Conservation (phyloP, 345 rosid genomes). For the Raphanus raphanistrum region DNA sequence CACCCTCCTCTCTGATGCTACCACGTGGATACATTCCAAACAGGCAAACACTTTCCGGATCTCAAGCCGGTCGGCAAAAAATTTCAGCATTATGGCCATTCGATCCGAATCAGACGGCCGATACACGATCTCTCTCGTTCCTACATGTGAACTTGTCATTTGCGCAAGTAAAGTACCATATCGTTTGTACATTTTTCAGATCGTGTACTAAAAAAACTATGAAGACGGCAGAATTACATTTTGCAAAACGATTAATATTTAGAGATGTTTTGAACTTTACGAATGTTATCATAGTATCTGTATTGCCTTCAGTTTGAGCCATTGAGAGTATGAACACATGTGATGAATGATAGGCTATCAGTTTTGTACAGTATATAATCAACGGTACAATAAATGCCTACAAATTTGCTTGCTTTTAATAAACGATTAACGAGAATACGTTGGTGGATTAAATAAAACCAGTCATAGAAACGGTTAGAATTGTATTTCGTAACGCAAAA, state of each 20-base stretch:
- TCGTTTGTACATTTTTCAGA: slow-evolving; percentile 12
- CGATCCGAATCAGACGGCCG: slow-evolving; percentile 31
- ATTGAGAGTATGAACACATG: neutral
- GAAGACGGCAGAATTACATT: neutral
- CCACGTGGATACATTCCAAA: slow-evolving; percentile 31
- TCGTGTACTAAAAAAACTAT: neutral
- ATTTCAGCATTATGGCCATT: slow-evolving; percentile 24
- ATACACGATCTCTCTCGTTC: slow-evolving; percentile 23
- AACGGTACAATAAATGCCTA: neutral
- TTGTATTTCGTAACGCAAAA: neutral
- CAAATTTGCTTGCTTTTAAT: neutral
- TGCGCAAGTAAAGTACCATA: slow-evolving; percentile 15
- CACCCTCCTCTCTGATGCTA: slow-evolving; percentile 17
- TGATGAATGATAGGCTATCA: neutral
- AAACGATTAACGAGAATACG: neutral
- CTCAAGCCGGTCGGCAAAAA: slow-evolving; percentile 35
- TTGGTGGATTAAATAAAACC: neutral
- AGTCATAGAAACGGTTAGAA: neutral
- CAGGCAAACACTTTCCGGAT: slow-evolving; percentile 35
- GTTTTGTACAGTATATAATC: neutral
- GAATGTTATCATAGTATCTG: neutral
- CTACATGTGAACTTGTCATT: slow-evolving; percentile 36
- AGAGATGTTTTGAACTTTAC: neutral
- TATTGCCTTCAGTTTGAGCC: neutral
- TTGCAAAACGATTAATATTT: neutral